These are phyloP conservation scores for Diaporthe nobilis DNA, from an alignment of 2,329 filamentous ascomycete genomes.

Conservation along the genomic window DNA sequence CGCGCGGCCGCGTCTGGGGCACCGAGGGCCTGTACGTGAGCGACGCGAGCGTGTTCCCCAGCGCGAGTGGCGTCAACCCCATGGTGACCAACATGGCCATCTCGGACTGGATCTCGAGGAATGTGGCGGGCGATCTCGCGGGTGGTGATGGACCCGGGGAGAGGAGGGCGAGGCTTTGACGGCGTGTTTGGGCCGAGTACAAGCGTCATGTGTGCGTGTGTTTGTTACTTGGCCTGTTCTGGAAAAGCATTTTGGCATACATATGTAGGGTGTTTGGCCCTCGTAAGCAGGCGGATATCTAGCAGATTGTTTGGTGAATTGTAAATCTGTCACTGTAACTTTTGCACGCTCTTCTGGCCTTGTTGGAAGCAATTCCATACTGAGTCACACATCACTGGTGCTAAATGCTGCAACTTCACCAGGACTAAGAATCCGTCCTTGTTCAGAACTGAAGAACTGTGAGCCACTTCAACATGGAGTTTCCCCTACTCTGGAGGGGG, in stretches of 20 bases:
- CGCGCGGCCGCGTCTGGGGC: slow-evolving; percentile 72
- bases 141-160: slow-evolving; percentile 14
- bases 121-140: slow-evolving; percentile 61
- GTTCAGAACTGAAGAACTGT: not conserved
- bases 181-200: not conserved
- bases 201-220: not conserved
- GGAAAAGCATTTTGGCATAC: slow-evolving; percentile 8
- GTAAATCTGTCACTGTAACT: too few relatives aligned
- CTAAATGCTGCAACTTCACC: not conserved
- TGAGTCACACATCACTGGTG: not conserved
- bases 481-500: not conserved
- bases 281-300: not conserved
- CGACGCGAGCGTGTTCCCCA: slow-evolving; percentile 80
- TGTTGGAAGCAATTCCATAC: not conserved
- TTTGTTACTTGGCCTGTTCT: not conserved
- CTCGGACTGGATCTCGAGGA: slow-evolving; percentile 71
- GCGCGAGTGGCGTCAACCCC: slow-evolving; percentile 80
- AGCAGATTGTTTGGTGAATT: not conserved
- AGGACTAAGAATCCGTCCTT: not conserved
- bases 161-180: slow-evolving; percentile 20
- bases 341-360: not conserved
- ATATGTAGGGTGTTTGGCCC: not conserved
- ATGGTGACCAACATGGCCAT: slow-evolving; percentile 82
- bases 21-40: slow-evolving; percentile 74
- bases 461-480: not conserved